Conservation (phyloP, 169 alveolate genomes). For the Plasmodium chabaudi region DNA sequence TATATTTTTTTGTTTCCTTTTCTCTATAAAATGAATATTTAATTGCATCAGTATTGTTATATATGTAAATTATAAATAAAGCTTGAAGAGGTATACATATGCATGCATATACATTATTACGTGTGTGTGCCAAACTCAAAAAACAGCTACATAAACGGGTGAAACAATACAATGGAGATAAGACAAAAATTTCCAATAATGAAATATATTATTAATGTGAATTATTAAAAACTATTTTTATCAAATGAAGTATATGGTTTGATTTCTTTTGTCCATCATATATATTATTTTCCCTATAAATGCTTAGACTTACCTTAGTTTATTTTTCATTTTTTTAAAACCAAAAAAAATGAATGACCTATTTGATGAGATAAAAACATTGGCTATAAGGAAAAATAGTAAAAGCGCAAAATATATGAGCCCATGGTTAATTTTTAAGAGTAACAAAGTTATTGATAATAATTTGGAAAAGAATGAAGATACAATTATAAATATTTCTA, state of each 20-base stretch:
- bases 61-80: too few relatives aligned
- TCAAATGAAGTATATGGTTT: too few relatives aligned
- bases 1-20: too few relatives aligned
- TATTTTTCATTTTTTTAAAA: conserved; percentile 7
- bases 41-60: too few relatives aligned
- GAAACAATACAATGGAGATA: too few relatives aligned
- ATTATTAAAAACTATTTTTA: too few relatives aligned
- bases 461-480: conserved; percentile 23
- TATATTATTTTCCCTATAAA: background rate
- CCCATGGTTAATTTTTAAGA: conserved; percentile 26
- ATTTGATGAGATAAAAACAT: conserved; percentile 28
- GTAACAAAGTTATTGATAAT: conserved; percentile 27
- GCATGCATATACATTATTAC: background rate
- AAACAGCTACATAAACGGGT: too few relatives aligned
- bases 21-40: too few relatives aligned
- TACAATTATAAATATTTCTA: conserved; percentile 14
- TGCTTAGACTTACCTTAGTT: background rate
- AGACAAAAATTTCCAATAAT: too few relatives aligned
- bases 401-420: conserved; percentile 38
- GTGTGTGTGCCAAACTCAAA: background rate
- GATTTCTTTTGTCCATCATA: background rate
- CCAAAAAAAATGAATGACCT: conserved; percentile 44
- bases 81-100: background rate
- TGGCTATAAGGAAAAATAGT: conserved; percentile 40
- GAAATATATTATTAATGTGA: too few relatives aligned